Percentiles rank a stretch among this genome's conserved stretches.
Conservation (phyloP, 2,329 filamentous ascomycete genomes). For the Microcera coccophila region DNA sequence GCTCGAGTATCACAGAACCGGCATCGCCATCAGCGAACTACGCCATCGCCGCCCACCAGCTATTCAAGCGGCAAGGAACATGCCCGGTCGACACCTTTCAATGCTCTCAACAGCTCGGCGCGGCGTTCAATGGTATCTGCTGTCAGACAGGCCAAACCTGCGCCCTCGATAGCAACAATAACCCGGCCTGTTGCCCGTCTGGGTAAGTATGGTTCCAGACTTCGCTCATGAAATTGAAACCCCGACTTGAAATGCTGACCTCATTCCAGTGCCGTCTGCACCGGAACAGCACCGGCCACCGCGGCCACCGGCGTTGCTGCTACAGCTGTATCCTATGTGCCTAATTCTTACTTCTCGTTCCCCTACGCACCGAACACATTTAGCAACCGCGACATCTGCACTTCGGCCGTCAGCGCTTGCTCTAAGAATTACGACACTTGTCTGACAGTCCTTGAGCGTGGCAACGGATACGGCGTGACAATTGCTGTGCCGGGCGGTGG, state of each 20-base stretch:
- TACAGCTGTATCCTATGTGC: conserved; percentile 47
- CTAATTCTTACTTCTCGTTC: conserved; percentile 58
- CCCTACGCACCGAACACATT: conserved; percentile 55
- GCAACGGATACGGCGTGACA: conserved; percentile 48
- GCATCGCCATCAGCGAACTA: conserved; percentile 12
- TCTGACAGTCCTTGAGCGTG: conserved; percentile 44
- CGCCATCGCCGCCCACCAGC: conserved; percentile 17
- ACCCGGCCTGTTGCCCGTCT: conserved; percentile 52
- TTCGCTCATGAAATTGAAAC: not conserved
- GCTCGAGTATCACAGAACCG: conserved; percentile 15
- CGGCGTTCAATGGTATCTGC: conserved; percentile 47
- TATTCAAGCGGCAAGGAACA: conserved; percentile 27
- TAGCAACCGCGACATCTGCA: conserved; percentile 48
- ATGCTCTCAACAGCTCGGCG: conserved; percentile 45
- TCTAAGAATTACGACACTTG: conserved; percentile 52
- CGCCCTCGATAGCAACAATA: conserved; percentile 44
- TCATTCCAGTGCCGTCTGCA: conserved; percentile 47
- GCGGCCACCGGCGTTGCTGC: conserved; percentile 36
- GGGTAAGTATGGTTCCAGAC: conserved; percentile 37
- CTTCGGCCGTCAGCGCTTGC: conserved; percentile 49
- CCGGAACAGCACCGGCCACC: conserved; percentile 48
- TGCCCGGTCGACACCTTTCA: conserved; percentile 50
- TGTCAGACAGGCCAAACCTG: conserved; percentile 50
- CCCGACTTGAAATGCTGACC: conserved; percentile 12
- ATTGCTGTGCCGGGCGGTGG: conserved; percentile 52